Evolutionary conservation across 2,329 filamentous ascomycete species (phyloP).

Genomic region (Ophiostoma ips): DNA sequence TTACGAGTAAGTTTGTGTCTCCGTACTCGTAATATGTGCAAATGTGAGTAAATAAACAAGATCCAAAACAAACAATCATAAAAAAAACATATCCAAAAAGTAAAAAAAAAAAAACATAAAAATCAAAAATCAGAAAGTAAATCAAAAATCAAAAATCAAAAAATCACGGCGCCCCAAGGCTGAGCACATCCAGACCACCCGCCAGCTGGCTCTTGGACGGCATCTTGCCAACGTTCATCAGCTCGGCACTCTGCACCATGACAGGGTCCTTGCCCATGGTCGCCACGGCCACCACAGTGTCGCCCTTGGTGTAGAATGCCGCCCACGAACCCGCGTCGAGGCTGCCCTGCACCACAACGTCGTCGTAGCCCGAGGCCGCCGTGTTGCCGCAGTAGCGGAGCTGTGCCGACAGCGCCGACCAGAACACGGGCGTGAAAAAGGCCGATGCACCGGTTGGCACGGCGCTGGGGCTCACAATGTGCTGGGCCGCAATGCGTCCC

Average conservation of each 20-base stretch:
- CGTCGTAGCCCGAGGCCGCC: slow-evolving; percentile 57
- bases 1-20: too few species aligned
- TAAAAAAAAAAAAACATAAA: background rate
- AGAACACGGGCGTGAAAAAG: slow-evolving; percentile 86
- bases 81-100: background rate
- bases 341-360: slow-evolving; percentile 66
- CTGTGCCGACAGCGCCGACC: slow-evolving; percentile 83
- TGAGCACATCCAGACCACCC: slow-evolving; percentile 41
- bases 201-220: slow-evolving; percentile 62
- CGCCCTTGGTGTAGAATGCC: slow-evolving; percentile 77
- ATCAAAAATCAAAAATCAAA: too few species aligned
- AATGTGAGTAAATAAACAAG: too few species aligned
- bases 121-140: too few species aligned
- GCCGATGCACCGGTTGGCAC: slow-evolving; percentile 39
- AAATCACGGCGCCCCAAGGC: slow-evolving; percentile 22
- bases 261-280: slow-evolving; percentile 84
- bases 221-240: slow-evolving; percentile 78
- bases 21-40: too few species aligned
- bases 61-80: too few species aligned
- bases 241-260: slow-evolving; percentile 67
- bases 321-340: slow-evolving; percentile 68
- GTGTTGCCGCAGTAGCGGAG: slow-evolving; percentile 90
- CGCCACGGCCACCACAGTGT: slow-evolving; percentile 78
- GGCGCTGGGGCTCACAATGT: slow-evolving; percentile 55
- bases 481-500: slow-evolving; percentile 63